Evolutionary conservation across 2,329 filamentous ascomycete genomes (phyloP).

Genomic region (Alternaria metachromatica): DNA sequence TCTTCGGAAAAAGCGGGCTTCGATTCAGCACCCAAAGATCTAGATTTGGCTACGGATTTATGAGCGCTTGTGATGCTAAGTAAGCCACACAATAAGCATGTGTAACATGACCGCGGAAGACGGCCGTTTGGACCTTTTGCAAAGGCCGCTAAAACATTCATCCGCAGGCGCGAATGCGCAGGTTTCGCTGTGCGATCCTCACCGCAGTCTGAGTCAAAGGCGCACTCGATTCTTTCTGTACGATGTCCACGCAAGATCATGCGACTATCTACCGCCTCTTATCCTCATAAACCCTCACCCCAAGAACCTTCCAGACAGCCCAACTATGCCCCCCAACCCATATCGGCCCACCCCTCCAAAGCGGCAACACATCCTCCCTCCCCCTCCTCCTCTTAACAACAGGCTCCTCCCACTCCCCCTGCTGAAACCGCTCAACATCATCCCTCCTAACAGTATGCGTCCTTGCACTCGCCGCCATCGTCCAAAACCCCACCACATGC

Average conservation of each 20-base stretch:
- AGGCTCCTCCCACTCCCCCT: constrained; percentile 29
- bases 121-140: neutral
- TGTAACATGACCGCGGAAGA: neutral
- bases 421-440: constrained; percentile 28
- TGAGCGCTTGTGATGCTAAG: neutral
- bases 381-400: constrained; percentile 19
- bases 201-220: neutral
- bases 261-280: constrained; percentile 14
- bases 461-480: constrained; percentile 23
- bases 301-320: constrained; percentile 26
- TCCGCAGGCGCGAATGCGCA: too few species aligned
- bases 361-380: constrained; percentile 23
- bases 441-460: constrained; percentile 27
- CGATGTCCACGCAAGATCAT: neutral
- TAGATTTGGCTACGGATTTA: neutral
- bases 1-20: neutral
- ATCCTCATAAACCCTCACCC: constrained; percentile 25
- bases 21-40: neutral
- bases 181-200: too few species aligned
- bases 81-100: neutral
- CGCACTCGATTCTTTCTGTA: neutral
- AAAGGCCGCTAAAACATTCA: neutral
- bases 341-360: constrained; percentile 33
- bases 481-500: constrained; percentile 30
- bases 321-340: constrained; percentile 28